Base-by-base conservation (phyloP, 1,284 basidiomycete species). In the Pterulicium gracile region DNA sequence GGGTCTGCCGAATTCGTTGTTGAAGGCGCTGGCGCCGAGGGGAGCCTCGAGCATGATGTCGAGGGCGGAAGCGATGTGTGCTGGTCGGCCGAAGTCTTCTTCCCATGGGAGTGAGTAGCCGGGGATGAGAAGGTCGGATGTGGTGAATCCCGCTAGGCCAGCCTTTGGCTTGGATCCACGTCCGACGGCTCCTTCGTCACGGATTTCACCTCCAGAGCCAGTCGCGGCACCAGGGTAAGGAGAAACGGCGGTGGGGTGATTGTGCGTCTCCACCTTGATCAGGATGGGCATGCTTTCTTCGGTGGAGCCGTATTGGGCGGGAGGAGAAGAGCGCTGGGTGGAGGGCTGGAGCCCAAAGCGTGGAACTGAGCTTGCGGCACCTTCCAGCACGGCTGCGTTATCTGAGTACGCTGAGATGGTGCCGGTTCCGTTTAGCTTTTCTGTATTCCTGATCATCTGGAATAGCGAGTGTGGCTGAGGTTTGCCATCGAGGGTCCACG, bases 241-340 rank as follows among this genome's bases (percentile, higher is more conserved):
- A 2, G 95, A 98, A 12, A 98, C 93, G 3, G 95, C 96, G 2
- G 95, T 98, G 1, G 96, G 95, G 61, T 98, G 96, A 63, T 99
- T 99, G 65, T 99, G 95, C 4, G 96, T 99, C 67, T 98, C 96
- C 50, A 98, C 96, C 68, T 99, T 99, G 70, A 94, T 82, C 34
- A 98, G 76, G 52, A 98, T 88, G 7, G 83, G 90, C 70, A 90
- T 88, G n/a, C 81, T 67, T 61, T 93, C 91, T 21, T 70, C 52
- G 21, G 65, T 61, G 3, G 79, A 66, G 42, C 62, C 58, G 61
- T 93, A 94, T 64, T 65, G 20, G 53, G 51, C n/a, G 56, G 47
- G n/a, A 55, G 51, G 14, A 61, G 57, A 45, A 66, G 59, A 7
- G 56, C 56, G 32, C 62, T 59, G 3, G 57, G 54, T 2, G 62